Percentiles rank a stretch among this genome's conserved stretches.
Conservation (phyloP, 164 flowering plant species). For the Houttuynia cordata region DNA sequence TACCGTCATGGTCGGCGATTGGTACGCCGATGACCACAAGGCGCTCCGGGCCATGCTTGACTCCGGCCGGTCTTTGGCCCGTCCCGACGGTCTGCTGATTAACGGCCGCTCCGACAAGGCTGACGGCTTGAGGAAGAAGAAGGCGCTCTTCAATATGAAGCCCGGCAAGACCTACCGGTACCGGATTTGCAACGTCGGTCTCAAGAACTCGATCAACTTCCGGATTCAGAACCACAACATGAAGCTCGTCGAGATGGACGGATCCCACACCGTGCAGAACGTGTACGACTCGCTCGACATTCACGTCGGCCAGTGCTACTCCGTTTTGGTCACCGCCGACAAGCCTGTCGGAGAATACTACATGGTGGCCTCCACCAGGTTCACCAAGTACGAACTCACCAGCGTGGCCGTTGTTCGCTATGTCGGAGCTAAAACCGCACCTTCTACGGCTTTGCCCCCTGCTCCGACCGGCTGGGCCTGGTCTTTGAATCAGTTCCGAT, state of each 20-base stretch:
- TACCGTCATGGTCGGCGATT: constrained; percentile 39
- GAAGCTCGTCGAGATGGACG: constrained; percentile 61
- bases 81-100: constrained; percentile 30
- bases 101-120: constrained; percentile 22
- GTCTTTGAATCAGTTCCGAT: constrained; percentile 23
- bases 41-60: constrained; percentile 17
- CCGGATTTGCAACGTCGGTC: constrained; percentile 36
- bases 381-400: constrained; percentile 39
- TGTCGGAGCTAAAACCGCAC: constrained; percentile 31
- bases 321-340: constrained; percentile 55
- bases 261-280: constrained; percentile 52
- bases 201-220: constrained; percentile 43
- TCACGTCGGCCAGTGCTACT: constrained; percentile 58
- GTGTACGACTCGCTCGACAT: constrained; percentile 49
- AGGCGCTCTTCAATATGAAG: constrained; percentile 23
- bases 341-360: constrained; percentile 40
- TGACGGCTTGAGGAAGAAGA: background rate
- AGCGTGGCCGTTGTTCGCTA: constrained; percentile 42
- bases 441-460: constrained; percentile 17
- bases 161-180: constrained; percentile 37
- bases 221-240: constrained; percentile 54
- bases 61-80: constrained; percentile 19
- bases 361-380: constrained; percentile 49
- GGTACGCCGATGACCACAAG: constrained; percentile 32
- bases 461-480: constrained; percentile 1